phyloP scores from a whole-genome alignment of 345 rosid genomes.

The Ceriops decandra region DNA sequence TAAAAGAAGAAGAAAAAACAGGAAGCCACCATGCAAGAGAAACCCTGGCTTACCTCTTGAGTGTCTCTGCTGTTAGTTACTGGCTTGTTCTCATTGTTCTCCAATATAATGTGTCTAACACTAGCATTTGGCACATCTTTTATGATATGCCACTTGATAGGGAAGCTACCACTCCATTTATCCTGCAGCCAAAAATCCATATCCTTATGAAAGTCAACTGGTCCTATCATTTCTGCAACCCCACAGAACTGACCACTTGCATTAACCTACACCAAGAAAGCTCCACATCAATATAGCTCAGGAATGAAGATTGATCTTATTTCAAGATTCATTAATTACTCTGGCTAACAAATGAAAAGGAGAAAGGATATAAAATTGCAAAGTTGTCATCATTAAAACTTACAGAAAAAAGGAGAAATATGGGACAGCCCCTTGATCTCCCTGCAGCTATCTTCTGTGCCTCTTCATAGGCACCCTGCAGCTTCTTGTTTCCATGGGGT shows the following conservation, averaged over 20 bases:
- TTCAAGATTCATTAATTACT: not conserved
- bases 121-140: slow-evolving; percentile 75
- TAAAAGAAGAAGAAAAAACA: not conserved
- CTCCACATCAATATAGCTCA: slow-evolving; percentile 13
- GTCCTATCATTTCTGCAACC: slow-evolving; percentile 91
- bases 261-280: slow-evolving; percentile 60
- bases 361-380: not conserved
- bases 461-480: slow-evolving; percentile 71
- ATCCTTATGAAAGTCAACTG: slow-evolving; percentile 70
- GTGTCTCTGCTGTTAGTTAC: slow-evolving; percentile 99
- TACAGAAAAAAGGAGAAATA: slow-evolving; percentile 86
- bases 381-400: slow-evolving; percentile 25
- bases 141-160: slow-evolving; percentile 90
- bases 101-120: slow-evolving; percentile 77
- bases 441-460: slow-evolving; percentile 57
- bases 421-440: slow-evolving; percentile 56
- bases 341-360: not conserved
- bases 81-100: slow-evolving; percentile 92
- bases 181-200: slow-evolving; percentile 99
- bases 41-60: slow-evolving; percentile 64
- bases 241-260: slow-evolving; percentile 98
- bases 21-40: not conserved
- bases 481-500: slow-evolving; percentile 88
- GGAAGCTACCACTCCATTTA: slow-evolving; percentile 96
- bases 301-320: not conserved